phyloP scores from a whole-genome alignment of 2,329 filamentous ascomycete genomes.

The Aciculosporium take region DNA sequence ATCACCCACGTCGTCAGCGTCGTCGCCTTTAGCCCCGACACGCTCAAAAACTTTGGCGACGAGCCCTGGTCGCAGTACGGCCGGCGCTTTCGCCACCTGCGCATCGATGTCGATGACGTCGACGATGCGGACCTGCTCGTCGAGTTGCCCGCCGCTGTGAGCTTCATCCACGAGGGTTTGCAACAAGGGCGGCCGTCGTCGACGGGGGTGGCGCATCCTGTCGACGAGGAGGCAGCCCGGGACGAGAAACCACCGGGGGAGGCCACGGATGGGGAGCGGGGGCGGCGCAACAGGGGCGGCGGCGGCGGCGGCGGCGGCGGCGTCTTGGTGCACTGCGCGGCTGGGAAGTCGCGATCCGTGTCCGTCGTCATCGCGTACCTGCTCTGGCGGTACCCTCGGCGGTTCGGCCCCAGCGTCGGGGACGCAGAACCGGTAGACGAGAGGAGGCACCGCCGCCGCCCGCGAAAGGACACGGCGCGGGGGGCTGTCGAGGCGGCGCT shows the following conservation, averaged over 20 bases:
- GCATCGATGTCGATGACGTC: constrained; percentile 79
- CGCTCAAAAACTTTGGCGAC: constrained; percentile 30
- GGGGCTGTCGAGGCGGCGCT: constrained; percentile 49
- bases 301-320: constrained; percentile 18
- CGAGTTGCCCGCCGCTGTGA: constrained; percentile 63
- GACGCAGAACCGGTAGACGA: not conserved
- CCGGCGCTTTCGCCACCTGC: constrained; percentile 54
- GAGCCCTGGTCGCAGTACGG: constrained; percentile 34
- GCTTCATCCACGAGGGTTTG: constrained; percentile 71
- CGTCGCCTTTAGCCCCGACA: constrained; percentile 36
- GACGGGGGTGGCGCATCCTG: not conserved
- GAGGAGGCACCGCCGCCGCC: constrained; percentile 5
- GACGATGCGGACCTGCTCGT: constrained; percentile 77
- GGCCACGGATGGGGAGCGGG: too few relatives aligned
- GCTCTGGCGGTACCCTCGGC: constrained; percentile 49
- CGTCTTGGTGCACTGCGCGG: constrained; percentile 61
- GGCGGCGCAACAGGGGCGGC: not conserved
- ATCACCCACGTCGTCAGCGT: constrained; percentile 91
- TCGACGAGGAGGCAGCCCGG: not conserved
- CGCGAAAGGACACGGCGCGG: constrained; percentile 21
- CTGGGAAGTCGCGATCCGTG: constrained; percentile 90
- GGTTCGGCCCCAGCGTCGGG: constrained; percentile 29
- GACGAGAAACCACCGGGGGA: too few relatives aligned
- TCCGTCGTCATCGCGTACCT: constrained; percentile 75
- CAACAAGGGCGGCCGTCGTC: constrained; percentile 9